Percentiles rank a stretch among this genome's conserved stretches.
Conservation (phyloP, 2,329 filamentous ascomycete genomes). For the Tolypocladium amazonense region DNA sequence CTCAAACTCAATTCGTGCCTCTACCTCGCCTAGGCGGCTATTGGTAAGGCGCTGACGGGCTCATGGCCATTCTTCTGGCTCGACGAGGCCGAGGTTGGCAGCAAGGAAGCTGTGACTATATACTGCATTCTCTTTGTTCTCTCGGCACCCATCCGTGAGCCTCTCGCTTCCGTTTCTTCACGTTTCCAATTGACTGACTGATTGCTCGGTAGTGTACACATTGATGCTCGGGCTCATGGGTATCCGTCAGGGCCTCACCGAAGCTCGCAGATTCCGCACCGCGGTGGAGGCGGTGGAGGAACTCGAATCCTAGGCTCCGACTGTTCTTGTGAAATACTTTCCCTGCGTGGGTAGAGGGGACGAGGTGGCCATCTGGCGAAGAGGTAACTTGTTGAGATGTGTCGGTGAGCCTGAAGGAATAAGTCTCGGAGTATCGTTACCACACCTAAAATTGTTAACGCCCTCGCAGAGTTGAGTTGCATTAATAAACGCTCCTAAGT, state of each 20-base stretch:
- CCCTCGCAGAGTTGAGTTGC: background rate
- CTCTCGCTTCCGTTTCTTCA: background rate
- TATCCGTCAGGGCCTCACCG: constrained; percentile 32
- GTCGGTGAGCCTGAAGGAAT: background rate
- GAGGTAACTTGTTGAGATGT: background rate
- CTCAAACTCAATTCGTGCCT: constrained; percentile 27
- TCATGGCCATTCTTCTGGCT: constrained; percentile 41
- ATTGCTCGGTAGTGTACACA: constrained; percentile 27
- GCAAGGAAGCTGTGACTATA: constrained; percentile 30
- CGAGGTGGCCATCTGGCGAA: background rate
- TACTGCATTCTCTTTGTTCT: constrained; percentile 34
- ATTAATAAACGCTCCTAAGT: background rate
- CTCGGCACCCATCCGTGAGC: constrained; percentile 34
- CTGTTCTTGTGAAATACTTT: background rate
- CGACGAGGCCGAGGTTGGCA: constrained; percentile 31
- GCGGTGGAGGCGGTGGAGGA: constrained; percentile 4
- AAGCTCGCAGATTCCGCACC: constrained; percentile 13
- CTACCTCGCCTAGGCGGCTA: constrained; percentile 39
- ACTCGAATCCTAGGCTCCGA: background rate
- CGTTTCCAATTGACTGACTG: background rate
- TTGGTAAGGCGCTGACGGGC: constrained; percentile 35
- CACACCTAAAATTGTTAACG: background rate
- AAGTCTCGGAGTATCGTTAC: background rate
- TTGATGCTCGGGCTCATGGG: constrained; percentile 38
- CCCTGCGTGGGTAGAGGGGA: background rate